phyloP scores from a whole-genome alignment of 208 protist species.

The Entamoeba dispar region DNA sequence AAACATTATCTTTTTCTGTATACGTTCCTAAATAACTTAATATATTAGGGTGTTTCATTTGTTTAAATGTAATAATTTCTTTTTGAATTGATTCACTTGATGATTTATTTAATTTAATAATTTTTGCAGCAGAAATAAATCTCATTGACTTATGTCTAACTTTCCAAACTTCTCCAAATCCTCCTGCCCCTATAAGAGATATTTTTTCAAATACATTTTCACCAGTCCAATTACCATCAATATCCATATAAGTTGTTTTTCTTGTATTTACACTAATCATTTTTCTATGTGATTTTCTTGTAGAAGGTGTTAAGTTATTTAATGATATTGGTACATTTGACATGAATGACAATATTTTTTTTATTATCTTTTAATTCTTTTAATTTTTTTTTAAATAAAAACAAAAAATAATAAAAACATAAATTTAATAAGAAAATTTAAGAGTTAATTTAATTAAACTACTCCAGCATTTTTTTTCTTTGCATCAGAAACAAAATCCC shows the following conservation, averaged over 20 bases:
- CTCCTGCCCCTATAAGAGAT: neutral
- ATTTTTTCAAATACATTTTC: neutral
- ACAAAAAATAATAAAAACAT: too few species aligned
- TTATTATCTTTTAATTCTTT: too few species aligned
- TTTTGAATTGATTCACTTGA: neutral
- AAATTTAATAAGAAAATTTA: too few species aligned
- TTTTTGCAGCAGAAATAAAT: neutral
- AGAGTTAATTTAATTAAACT: neutral
- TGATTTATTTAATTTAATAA: neutral
- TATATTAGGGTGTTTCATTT: neutral
- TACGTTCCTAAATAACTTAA: neutral
- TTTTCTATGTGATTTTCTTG: neutral
- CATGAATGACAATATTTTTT: too few species aligned
- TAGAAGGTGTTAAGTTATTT: too few species aligned
- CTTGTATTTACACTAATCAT: neutral
- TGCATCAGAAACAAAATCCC: neutral
- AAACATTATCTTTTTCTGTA: neutral
- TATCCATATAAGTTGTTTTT: neutral
- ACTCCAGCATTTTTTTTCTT: neutral
- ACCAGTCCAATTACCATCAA: neutral
- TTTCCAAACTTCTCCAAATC: neutral
- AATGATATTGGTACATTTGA: too few species aligned
- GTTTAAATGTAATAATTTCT: neutral
- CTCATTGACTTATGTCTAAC: neutral
- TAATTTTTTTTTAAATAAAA: too few species aligned